A percentile compares a stretch with the other conserved stretches of the same genome.
phyloP scores from a whole-genome alignment of 768 basidiomycete genomes.

The Arthromyces matolae region DNA sequence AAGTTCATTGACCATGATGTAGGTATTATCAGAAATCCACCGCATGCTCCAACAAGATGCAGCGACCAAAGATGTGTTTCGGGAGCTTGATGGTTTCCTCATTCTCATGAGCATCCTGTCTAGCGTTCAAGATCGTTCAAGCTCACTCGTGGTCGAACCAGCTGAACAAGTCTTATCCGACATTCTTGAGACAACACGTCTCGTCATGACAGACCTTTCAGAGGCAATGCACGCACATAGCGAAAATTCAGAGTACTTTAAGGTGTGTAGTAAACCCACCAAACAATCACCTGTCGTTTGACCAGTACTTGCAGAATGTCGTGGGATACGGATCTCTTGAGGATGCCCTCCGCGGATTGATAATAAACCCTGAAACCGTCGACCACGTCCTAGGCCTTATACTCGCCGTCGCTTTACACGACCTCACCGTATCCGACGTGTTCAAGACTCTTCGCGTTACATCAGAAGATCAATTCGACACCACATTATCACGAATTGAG shows the following conservation, averaged over 20 bases:
- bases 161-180: slow-evolving; percentile 35
- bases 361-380: slow-evolving; percentile 41
- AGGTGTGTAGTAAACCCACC: no score
- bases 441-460: slow-evolving; percentile 46
- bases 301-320: slow-evolving; percentile 31
- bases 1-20: background rate
- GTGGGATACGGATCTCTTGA: slow-evolving; percentile 67
- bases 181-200: slow-evolving; percentile 49
- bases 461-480: slow-evolving; percentile 35
- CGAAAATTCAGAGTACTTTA: slow-evolving; percentile 61
- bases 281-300: no score
- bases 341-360: slow-evolving; percentile 53
- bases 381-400: slow-evolving; percentile 64
- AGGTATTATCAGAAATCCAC: slow-evolving; percentile 68
- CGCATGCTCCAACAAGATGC: slow-evolving; percentile 63
- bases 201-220: slow-evolving; percentile 62
- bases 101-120: slow-evolving; percentile 71
- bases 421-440: slow-evolving; percentile 54
- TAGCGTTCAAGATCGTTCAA: slow-evolving; percentile 39
- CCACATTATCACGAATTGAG: slow-evolving; percentile 38
- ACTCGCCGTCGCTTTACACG: slow-evolving; percentile 61
- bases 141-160: slow-evolving; percentile 30
- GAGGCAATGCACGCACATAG: slow-evolving; percentile 58
- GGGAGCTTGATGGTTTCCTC: slow-evolving; percentile 80
- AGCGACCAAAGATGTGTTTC: slow-evolving; percentile 68